A percentile compares a stretch with the other conserved stretches of the same genome.
Conservation (phyloP, 2,329 filamentous ascomycete genomes). For the Aspergillus versicolor region DNA sequence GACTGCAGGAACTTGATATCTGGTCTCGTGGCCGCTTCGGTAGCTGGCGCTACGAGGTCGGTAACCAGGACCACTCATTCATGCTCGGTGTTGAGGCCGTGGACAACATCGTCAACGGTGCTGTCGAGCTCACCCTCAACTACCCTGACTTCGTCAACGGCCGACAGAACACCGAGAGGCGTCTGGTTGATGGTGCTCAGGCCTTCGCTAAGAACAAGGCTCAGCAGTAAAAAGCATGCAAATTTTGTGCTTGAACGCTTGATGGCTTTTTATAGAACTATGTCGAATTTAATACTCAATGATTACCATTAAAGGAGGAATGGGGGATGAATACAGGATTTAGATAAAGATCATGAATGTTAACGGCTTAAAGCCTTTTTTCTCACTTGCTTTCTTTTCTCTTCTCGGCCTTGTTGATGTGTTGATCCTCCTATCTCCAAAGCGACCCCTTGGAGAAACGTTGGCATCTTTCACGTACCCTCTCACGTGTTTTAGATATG, state of each 20-base stretch:
- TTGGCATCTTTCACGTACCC: slow-evolving; percentile 25
- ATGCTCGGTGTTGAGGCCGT: slow-evolving; percentile 95
- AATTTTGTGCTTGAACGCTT: slow-evolving; percentile 3
- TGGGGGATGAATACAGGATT: slow-evolving; percentile 8
- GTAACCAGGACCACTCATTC: slow-evolving; percentile 97
- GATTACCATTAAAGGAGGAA: slow-evolving; percentile 13
- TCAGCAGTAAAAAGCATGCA: slow-evolving; percentile 26
- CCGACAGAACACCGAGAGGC: slow-evolving; percentile 61
- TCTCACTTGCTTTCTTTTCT: slow-evolving; percentile 9
- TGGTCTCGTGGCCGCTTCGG: slow-evolving; percentile 95
- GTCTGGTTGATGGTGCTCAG: slow-evolving; percentile 62
- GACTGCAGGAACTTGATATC: slow-evolving; percentile 87
- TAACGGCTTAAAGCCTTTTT: slow-evolving; percentile 16
- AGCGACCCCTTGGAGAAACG: slow-evolving; percentile 32
- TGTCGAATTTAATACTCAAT: slow-evolving; percentile 22
- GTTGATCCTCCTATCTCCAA: slow-evolving; percentile 11
- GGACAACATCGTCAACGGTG: slow-evolving; percentile 84
- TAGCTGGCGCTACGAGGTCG: slow-evolving; percentile 95
- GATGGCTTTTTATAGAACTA: slow-evolving; percentile 17
- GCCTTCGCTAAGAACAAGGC: slow-evolving; percentile 50
- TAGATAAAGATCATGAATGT: slow-evolving; percentile 19
- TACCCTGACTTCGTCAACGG: slow-evolving; percentile 95
- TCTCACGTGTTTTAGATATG: slow-evolving; percentile 6
- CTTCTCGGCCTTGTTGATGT: slow-evolving; percentile 4
- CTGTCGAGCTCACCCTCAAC: slow-evolving; percentile 89